Evolutionary conservation across 768 basidiomycete genomes (phyloP).

Genomic region (Boletus vermiculosoides): DNA sequence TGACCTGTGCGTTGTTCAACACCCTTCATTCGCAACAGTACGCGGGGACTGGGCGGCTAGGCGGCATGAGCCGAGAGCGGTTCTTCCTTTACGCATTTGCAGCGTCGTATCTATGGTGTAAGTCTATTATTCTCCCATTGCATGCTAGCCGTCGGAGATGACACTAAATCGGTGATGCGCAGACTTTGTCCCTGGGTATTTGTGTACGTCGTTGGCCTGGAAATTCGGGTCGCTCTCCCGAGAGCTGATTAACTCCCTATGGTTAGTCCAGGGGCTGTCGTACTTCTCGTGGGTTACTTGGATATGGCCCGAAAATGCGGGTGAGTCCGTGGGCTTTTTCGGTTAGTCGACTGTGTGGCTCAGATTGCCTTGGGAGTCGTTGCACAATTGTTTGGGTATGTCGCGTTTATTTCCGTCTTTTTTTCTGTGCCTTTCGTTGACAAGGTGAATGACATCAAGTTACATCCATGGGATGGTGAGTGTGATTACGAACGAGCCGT

Average conservation of each 20-base stretch:
- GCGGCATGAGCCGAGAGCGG: slow-evolving; percentile 68
- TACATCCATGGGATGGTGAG: slow-evolving; percentile 47
- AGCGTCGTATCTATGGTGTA: slow-evolving; percentile 60
- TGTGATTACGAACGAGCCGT: background rate
- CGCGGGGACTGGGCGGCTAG: slow-evolving; percentile 57
- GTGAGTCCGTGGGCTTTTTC: slow-evolving; percentile 33
- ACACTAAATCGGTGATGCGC: slow-evolving; percentile 8
- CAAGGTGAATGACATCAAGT: slow-evolving; percentile 11
- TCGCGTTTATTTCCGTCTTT: background rate
- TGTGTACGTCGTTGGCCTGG: slow-evolving; percentile 31
- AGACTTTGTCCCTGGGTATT: slow-evolving; percentile 47
- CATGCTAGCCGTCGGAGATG: background rate
- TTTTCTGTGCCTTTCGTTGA: background rate
- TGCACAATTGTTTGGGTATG: slow-evolving; percentile 49
- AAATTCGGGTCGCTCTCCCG: background rate
- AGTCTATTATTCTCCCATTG: slow-evolving; percentile 17
- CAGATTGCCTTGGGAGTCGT: slow-evolving; percentile 32
- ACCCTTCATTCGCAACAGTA: slow-evolving; percentile 72
- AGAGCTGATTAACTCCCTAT: slow-evolving; percentile 20
- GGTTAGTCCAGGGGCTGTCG: slow-evolving; percentile 44
- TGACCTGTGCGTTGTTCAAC: slow-evolving; percentile 74
- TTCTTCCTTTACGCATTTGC: slow-evolving; percentile 72
- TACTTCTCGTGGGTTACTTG: slow-evolving; percentile 62
- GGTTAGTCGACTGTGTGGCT: slow-evolving; percentile 18
- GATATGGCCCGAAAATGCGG: slow-evolving; percentile 48